A percentile compares a stretch with the other conserved stretches of the same genome.
Conservation (phyloP, 2,329 filamentous ascomycete species). For the Zymoseptoria pseudotritici region DNA sequence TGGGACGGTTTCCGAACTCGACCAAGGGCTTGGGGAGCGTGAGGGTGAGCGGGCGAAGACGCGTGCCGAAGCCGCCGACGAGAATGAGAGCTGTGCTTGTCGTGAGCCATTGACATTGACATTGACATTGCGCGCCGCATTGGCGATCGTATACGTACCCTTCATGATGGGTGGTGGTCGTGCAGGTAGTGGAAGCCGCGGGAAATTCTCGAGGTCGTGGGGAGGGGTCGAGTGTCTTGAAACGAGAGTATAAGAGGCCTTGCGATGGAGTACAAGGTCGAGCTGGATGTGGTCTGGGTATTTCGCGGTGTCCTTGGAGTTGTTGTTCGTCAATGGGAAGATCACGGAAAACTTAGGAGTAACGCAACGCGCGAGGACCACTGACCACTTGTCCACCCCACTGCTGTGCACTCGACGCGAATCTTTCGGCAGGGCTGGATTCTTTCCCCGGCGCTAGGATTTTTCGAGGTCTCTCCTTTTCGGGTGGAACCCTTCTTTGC, state of each 20-base stretch:
- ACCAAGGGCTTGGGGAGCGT: conserved; percentile 96
- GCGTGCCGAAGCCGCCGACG: conserved; percentile 97
- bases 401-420: too few relatives aligned
- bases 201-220: conserved; percentile 1
- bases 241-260: conserved; percentile 14
- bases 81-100: conserved; percentile 78
- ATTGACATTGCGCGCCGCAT: not conserved
- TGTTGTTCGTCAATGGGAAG: not conserved
- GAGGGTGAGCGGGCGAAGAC: conserved; percentile 90
- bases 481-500: too few relatives aligned
- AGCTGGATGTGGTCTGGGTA: not conserved
- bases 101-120: conserved; percentile 12
- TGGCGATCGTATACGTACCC: conserved; percentile 9
- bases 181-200: conserved; percentile 5
- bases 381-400: not conserved
- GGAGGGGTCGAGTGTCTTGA: not conserved
- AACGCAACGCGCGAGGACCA: not conserved
- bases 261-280: conserved; percentile 31
- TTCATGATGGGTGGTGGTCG: conserved; percentile 17
- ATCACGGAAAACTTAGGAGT: not conserved
- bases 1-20: conserved; percentile 97
- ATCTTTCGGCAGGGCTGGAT: too few relatives aligned
- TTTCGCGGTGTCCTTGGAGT: not conserved
- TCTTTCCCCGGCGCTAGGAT: too few relatives aligned
- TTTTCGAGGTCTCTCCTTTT: too few relatives aligned